Base-by-base conservation (phyloP, 2,329 filamentous ascomycete genomes). In the Alternaria sp. region DNA sequence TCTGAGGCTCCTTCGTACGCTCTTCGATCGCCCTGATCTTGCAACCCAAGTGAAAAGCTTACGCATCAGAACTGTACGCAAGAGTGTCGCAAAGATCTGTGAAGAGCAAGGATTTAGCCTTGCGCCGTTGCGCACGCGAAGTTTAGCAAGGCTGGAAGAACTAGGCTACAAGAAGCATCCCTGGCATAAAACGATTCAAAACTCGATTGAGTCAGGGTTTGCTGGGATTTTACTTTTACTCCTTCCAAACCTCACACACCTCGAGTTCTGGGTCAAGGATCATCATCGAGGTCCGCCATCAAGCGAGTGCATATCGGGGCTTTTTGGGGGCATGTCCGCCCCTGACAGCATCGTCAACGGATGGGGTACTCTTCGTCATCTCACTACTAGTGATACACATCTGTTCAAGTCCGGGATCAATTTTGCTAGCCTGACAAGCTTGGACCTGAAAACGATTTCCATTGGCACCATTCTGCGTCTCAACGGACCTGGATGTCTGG, bases 201-300 rank as follows among this genome's bases (percentile, higher is more conserved):
- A 70, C 41, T 65, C 62, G 12, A 56, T 73, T n/a, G 69, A 73
- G 26, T 72, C 68, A 5, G 66, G 67, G 2, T 72, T 67, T 28
- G 67, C 59, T 11, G 71, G 71, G 4, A 16, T 72, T 3, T 41
- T 73, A 9, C 54, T 73, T 3, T 41, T 57, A 3, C 43, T 71
- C 2, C 53, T 72, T 6, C 69, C 71, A 7, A 71, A 65, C n/a
- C 54, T 72, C 7, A 44, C 28, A 4, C 59, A 65, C 7, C 58
- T 73, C 18, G 62, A 68, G n/a, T 66, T 67, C 43, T 59, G 61
- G 55, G 58, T 71, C 8, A 64, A 63, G 28, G 70, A 73, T 24
- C 63, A 68, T 51, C 46, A 63, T 24, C 63, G 63, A 16, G 64
- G 64, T 6, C 57, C 56, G 4, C 57, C 62, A 12, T 69, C 62